Evolutionary conservation across 1,284 basidiomycete genomes (phyloP).

Genomic region (Boletus austroedulis): DNA sequence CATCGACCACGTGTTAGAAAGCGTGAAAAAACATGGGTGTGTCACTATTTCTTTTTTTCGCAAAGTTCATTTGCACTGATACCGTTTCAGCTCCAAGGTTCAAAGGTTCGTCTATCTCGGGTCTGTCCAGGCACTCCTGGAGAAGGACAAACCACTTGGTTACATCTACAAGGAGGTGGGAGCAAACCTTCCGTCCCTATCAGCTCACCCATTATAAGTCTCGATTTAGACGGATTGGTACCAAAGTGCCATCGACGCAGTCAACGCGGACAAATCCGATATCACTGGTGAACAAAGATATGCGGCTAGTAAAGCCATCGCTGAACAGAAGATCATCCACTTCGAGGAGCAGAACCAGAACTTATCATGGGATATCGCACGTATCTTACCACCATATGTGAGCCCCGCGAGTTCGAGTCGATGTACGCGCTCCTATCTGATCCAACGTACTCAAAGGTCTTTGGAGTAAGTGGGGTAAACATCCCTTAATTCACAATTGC

Average conservation of each 20-base stretch:
- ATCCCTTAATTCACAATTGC: background rate
- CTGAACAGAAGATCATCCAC: background rate
- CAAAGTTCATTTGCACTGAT: background rate
- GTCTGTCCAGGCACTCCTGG: background rate
- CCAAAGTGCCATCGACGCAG: conserved; percentile 1
- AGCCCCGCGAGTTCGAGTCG: background rate
- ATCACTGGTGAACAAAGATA: background rate
- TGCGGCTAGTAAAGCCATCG: conserved; percentile 1
- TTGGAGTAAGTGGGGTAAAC: background rate
- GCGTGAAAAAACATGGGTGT: background rate
- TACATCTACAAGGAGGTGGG: conserved; percentile 1
- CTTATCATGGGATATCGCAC: conserved; percentile 2
- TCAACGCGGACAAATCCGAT: background rate
- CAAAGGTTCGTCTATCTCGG: background rate
- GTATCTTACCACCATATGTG: conserved; percentile 2
- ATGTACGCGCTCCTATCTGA: background rate
- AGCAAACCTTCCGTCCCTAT: background rate
- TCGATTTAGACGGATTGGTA: background rate
- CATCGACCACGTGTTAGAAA: background rate
- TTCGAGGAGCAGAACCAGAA: background rate
- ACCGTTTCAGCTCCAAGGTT: background rate
- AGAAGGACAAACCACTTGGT: conserved; percentile 1
- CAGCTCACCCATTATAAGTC: background rate
- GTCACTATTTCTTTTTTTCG: background rate
- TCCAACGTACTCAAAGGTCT: background rate